Percentiles rank a stretch among this genome's conserved stretches.
phyloP scores from a whole-genome alignment of 305 asterid genomes.

The Fraxinus albicans region DNA sequence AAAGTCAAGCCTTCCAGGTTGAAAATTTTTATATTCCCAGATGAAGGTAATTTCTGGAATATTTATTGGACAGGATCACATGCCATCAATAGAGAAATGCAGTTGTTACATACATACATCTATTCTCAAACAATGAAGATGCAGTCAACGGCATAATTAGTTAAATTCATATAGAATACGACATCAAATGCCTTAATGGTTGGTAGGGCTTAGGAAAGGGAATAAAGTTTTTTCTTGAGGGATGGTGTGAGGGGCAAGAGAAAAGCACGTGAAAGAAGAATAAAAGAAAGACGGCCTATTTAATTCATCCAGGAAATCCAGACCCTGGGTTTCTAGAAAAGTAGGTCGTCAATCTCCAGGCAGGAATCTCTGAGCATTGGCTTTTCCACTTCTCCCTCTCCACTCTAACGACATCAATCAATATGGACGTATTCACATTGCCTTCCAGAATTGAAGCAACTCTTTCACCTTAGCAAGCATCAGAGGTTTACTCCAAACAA shows the following conservation, averaged over 20 bases:
- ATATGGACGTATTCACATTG: background rate
- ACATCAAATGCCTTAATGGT: background rate
- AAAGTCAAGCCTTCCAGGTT: background rate
- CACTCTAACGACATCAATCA: background rate
- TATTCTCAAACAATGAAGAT: conserved; percentile 4
- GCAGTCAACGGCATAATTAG: conserved; percentile 6
- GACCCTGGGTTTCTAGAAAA: background rate
- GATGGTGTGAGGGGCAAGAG: background rate
- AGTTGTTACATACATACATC: background rate
- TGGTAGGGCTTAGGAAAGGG: background rate
- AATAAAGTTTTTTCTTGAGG: background rate
- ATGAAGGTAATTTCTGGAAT: background rate
- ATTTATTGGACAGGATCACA: conserved; percentile 5
- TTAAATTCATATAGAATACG: background rate
- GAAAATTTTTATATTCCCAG: background rate
- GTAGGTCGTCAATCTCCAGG: background rate
- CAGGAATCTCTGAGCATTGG: conserved; percentile 3
- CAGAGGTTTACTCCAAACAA: background rate
- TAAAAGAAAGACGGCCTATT: background rate
- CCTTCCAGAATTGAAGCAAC: conserved; percentile 4
- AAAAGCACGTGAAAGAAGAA: background rate
- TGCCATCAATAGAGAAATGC: background rate
- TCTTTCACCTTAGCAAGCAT: conserved; percentile 3
- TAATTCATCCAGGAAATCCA: background rate
- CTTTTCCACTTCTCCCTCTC: background rate